Percentiles rank a stretch among this genome's conserved stretches.
phyloP scores from a whole-genome alignment of 2,329 filamentous ascomycete species.

The Cordyceps sp. region DNA sequence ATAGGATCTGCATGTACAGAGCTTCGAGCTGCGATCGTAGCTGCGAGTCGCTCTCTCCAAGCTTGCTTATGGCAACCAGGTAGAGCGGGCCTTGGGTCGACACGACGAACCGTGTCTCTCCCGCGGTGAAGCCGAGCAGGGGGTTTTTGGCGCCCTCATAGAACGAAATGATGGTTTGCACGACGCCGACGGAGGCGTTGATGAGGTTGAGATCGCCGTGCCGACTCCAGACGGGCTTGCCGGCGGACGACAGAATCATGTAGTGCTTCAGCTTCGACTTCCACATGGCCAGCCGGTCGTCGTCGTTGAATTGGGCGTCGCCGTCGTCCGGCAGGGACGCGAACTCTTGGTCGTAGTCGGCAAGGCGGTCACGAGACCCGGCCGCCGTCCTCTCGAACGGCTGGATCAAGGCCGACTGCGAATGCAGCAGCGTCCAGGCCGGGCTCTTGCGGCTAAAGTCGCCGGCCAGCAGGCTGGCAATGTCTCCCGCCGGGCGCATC shows the following conservation, averaged over 20 bases:
- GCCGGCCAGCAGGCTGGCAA: constrained; percentile 67
- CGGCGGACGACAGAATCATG: constrained; percentile 86
- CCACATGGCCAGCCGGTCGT: constrained; percentile 55
- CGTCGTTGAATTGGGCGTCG: constrained; percentile 26
- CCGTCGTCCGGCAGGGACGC: constrained; percentile 47
- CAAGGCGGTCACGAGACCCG: constrained; percentile 34
- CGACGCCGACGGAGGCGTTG: constrained; percentile 84
- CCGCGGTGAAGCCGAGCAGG: constrained; percentile 74
- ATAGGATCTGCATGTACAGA: constrained; percentile 95
- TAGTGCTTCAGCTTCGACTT: constrained; percentile 94
- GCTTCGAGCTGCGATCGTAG: constrained; percentile 78
- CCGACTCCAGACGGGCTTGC: constrained; percentile 92
- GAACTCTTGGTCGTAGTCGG: constrained; percentile 63
- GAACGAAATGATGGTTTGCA: constrained; percentile 96
- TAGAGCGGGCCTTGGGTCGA: constrained; percentile 75
- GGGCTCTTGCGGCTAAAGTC: constrained; percentile 48
- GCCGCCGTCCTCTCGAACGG: constrained; percentile 40
- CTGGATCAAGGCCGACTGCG: constrained; percentile 40
- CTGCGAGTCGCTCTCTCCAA: constrained; percentile 85
- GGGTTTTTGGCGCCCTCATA: constrained; percentile 69
- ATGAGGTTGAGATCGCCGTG: constrained; percentile 83
- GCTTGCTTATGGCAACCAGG: constrained; percentile 79
- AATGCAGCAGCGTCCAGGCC: constrained; percentile 50
- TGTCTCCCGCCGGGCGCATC: constrained; percentile 47
- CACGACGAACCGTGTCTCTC: constrained; percentile 70